These are phyloP conservation scores for Entamoeba invadens DNA, from an alignment of 208 protist genomes.

Conservation along the genomic window DNA sequence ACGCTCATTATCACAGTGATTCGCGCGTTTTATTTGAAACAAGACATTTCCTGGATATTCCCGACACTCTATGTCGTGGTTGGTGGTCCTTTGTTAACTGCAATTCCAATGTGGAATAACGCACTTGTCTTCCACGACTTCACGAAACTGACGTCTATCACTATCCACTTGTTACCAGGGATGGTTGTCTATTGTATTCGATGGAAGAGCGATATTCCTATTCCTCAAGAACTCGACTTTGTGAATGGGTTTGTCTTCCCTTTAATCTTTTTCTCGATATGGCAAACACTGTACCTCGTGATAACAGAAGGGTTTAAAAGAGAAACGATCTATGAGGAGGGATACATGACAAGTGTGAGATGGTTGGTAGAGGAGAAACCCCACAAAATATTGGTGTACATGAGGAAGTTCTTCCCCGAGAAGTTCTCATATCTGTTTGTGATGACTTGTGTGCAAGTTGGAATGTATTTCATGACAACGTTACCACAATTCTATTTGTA, in stretches of 20 bases:
- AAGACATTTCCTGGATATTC: neutral
- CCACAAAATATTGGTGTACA: neutral
- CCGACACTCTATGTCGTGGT: neutral
- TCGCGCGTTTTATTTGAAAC: neutral
- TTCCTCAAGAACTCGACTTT: neutral
- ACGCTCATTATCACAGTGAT: neutral
- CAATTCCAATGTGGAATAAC: constrained; percentile 39
- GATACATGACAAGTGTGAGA: neutral
- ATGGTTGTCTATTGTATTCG: constrained; percentile 12
- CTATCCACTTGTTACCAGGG: constrained; percentile 40
- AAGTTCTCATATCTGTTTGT: neutral
- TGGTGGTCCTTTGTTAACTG: constrained; percentile 34
- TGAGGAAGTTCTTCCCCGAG: neutral
- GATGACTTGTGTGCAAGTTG: neutral
- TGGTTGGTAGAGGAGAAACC: neutral
- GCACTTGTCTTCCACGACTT: constrained; percentile 44
- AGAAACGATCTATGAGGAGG: neutral
- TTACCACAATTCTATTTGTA: neutral
- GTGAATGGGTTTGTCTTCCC: neutral
- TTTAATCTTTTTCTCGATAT: neutral
- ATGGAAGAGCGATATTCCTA: neutral
- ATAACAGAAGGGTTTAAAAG: neutral
- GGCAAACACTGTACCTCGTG: neutral
- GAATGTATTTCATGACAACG: neutral
- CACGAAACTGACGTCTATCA: constrained; percentile 44